These are phyloP conservation scores for Pichia sp. DNA, from an alignment of 1,139 yeast species.

Conservation along the genomic window DNA sequence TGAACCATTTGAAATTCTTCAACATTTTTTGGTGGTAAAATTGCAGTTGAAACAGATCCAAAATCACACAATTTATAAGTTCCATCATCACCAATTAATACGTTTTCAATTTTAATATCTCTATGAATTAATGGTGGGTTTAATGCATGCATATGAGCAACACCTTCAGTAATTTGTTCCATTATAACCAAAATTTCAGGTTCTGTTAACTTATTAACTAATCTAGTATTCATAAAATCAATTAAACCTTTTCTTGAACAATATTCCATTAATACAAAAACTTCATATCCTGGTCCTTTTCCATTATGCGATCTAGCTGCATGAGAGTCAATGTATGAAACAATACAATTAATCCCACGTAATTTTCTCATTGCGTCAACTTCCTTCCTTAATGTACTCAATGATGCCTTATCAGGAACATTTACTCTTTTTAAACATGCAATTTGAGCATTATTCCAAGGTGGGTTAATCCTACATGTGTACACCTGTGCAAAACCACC, in stretches of 20 bases:
- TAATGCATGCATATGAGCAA: slow-evolving; percentile 82
- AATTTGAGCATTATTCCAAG: slow-evolving; percentile 33
- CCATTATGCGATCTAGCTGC: slow-evolving; percentile 60
- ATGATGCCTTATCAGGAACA: slow-evolving; percentile 66
- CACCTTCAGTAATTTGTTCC: slow-evolving; percentile 76
- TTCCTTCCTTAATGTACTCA: slow-evolving; percentile 65
- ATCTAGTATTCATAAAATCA: slow-evolving; percentile 90
- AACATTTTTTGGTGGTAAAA: slow-evolving; percentile 57
- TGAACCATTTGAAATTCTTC: slow-evolving; percentile 65
- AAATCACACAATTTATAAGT: slow-evolving; percentile 85
- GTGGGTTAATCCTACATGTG: slow-evolving; percentile 41
- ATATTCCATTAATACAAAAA: slow-evolving; percentile 85
- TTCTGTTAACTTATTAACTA: slow-evolving; percentile 75
- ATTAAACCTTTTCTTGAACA: slow-evolving; percentile 83
- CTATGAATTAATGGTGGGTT: slow-evolving; percentile 63
- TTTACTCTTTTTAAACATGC: slow-evolving; percentile 73
- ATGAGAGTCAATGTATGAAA: slow-evolving; percentile 88
- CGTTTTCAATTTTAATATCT: slow-evolving; percentile 94
- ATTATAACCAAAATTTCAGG: slow-evolving; percentile 76
- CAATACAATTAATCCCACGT: slow-evolving; percentile 71
- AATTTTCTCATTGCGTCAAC: slow-evolving; percentile 82
- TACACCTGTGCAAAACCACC: slow-evolving; percentile 58
- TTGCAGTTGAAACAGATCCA: slow-evolving; percentile 78
- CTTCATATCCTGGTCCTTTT: slow-evolving; percentile 57
- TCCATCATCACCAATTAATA: slow-evolving; percentile 66